A percentile compares a stretch with the other conserved stretches of the same genome.
phyloP scores from a whole-genome alignment of 768 basidiomycete genomes.

The Leucocoprinus sp. region DNA sequence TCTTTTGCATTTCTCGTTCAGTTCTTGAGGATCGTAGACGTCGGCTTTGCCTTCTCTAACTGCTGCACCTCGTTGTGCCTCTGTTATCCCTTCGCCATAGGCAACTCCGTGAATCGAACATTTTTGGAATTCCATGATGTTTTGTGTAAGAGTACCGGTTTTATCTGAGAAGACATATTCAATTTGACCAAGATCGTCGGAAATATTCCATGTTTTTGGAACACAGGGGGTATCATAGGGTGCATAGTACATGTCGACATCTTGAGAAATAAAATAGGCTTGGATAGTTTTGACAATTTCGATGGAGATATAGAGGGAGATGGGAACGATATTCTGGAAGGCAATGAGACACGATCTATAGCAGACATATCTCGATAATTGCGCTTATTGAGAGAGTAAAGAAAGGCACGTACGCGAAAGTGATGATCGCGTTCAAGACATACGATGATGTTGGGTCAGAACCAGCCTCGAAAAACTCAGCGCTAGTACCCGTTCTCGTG shows the following conservation, averaged over 20 bases:
- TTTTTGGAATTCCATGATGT: constrained; percentile 98
- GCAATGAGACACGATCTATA: constrained; percentile 83
- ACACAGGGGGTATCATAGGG: constrained; percentile 82
- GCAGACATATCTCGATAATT: constrained; percentile 5
- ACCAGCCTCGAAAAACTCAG: constrained; percentile 61
- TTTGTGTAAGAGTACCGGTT: constrained; percentile 95
- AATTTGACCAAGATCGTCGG: constrained; percentile 97
- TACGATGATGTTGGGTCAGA: constrained; percentile 52
- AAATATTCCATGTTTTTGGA: constrained; percentile 98
- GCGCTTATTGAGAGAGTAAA: not conserved
- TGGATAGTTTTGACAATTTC: constrained; percentile 98
- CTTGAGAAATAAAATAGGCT: constrained; percentile 93
- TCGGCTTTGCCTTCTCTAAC: constrained; percentile 71
- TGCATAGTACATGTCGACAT: constrained; percentile 93
- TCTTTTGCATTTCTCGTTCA: constrained; percentile 64
- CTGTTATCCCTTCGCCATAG: constrained; percentile 93
- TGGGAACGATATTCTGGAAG: constrained; percentile 96
- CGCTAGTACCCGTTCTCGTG: constrained; percentile 50
- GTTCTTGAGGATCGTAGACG: constrained; percentile 59
- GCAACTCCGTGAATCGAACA: constrained; percentile 78
- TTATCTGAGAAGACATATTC: constrained; percentile 90
- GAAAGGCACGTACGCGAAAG: constrained; percentile 68
- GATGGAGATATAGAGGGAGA: constrained; percentile 94
- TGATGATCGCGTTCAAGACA: constrained; percentile 73
- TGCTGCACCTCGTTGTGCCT: constrained; percentile 89